Conservation (phyloP, 441 rosid species). For the Metrosideros polymorpha region DNA sequence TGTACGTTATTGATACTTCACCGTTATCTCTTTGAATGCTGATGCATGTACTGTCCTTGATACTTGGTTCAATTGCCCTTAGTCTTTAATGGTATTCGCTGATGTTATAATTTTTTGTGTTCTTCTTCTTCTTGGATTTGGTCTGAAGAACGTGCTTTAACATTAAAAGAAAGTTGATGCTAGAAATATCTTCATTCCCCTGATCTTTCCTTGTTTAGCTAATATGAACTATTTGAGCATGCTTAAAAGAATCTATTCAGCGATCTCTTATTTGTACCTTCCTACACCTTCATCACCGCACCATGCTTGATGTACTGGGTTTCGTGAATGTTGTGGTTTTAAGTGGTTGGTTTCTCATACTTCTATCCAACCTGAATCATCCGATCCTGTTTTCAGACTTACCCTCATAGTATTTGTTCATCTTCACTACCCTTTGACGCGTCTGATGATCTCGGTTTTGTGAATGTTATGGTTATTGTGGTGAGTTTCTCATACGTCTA, state of each 20-base stretch:
- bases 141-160: neutral
- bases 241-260: neutral
- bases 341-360: neutral
- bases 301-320: neutral
- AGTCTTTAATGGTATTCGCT: neutral
- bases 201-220: neutral
- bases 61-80: neutral
- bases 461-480: neutral
- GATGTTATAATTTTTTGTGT: neutral
- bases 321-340: neutral
- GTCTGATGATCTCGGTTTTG: neutral
- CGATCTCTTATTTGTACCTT: neutral
- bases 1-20: neutral
- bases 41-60: neutral
- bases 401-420: neutral
- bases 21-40: neutral
- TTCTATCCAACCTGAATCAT: neutral
- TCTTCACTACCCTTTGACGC: neutral
- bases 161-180: neutral
- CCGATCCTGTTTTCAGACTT: neutral
- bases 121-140: neutral
- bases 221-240: neutral
- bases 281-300: neutral
- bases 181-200: neutral
- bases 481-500: neutral